These are phyloP conservation scores for Elaeis oleifera DNA, from an alignment of 202 grass and related monocot species.

Conservation along the genomic window DNA sequence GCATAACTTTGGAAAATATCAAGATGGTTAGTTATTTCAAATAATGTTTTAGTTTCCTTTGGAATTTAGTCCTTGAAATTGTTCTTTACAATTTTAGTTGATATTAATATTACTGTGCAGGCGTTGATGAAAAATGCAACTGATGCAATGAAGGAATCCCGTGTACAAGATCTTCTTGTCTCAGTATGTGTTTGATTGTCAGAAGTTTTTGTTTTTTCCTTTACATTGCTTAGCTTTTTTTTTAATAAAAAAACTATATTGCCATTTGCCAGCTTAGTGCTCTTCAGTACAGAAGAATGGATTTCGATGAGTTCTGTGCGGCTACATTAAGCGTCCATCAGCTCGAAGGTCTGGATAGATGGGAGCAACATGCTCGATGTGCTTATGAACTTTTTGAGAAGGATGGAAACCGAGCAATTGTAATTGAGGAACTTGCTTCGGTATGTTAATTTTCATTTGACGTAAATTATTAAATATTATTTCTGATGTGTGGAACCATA, in stretches of 20 bases:
- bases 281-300: constrained; percentile 87
- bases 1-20: constrained; percentile 74
- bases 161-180: constrained; percentile 60
- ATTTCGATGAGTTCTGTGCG: constrained; percentile 74
- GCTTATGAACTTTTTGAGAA: constrained; percentile 75
- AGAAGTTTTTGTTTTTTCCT: background rate
- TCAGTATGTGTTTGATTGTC: constrained; percentile 32
- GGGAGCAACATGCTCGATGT: constrained; percentile 70
- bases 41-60: background rate
- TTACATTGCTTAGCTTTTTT: background rate
- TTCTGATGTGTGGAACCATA: too few species aligned
- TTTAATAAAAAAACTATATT: background rate
- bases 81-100: background rate
- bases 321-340: constrained; percentile 71
- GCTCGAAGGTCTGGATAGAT: constrained; percentile 77
- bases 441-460: constrained; percentile 24
- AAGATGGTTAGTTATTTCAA: constrained; percentile 44
- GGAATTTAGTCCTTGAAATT: background rate
- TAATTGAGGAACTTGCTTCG: constrained; percentile 74
- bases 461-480: background rate
- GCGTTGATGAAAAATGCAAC: constrained; percentile 60
- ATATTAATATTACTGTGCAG: constrained; percentile 27
- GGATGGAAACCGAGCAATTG: constrained; percentile 71
- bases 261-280: constrained; percentile 43
- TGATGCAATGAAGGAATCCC: constrained; percentile 72